Percentiles rank a stretch among this genome's conserved stretches.
These are phyloP conservation scores for Boletus rufocinnamomeus DNA, from an alignment of 768 basidiomycete genomes.

Conservation along the genomic window DNA sequence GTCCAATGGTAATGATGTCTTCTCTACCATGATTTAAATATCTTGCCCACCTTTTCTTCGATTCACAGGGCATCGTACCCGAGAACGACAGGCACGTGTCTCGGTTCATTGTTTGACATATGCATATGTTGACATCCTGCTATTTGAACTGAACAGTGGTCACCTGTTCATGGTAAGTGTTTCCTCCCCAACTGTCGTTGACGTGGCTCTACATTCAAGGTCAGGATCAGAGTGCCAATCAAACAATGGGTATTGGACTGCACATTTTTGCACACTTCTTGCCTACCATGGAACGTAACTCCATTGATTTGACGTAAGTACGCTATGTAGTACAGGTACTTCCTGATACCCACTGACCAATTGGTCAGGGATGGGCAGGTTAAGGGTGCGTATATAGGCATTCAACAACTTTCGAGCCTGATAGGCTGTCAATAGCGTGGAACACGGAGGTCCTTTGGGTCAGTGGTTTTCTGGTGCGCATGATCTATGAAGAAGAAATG, in stretches of 20 bases:
- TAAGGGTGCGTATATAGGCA: conserved; percentile 50
- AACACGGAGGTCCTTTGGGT: conserved; percentile 85
- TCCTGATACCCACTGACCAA: background rate
- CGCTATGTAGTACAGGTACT: background rate
- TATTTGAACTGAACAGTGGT: conserved; percentile 2
- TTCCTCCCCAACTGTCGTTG: too few relatives aligned
- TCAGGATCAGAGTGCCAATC: too few relatives aligned
- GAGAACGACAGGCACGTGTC: background rate
- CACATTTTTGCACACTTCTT: conserved; percentile 83
- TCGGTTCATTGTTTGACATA: background rate
- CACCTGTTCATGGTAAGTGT: too few relatives aligned
- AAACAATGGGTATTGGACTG: too few relatives aligned
- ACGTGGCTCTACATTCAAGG: too few relatives aligned
- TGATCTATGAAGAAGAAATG: conserved; percentile 84
- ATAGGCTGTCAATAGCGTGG: conserved; percentile 61
- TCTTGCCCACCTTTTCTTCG: background rate
- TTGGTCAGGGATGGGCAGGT: conserved; percentile 73
- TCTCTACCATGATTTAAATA: too few relatives aligned
- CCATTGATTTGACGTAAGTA: conserved; percentile 79
- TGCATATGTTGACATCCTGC: background rate
- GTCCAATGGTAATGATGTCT: too few relatives aligned
- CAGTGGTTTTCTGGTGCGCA: conserved; percentile 80
- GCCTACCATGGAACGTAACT: conserved; percentile 92
- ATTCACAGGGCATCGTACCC: conserved; percentile 4
- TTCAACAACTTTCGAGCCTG: background rate